phyloP scores from a whole-genome alignment of 1,284 basidiomycete genomes.

The Tilletia setariae region DNA sequence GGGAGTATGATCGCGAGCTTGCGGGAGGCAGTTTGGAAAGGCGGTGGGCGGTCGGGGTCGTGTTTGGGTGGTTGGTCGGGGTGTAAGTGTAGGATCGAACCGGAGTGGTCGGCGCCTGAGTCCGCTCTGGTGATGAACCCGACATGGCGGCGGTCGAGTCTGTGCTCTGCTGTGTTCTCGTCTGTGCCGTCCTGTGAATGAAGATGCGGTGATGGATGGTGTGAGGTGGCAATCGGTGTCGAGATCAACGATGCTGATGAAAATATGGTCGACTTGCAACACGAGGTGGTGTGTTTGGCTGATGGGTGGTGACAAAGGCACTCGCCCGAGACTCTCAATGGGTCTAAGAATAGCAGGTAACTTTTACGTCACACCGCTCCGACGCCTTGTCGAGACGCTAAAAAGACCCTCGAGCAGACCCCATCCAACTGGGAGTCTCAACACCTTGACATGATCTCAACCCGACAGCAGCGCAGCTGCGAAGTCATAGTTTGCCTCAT shows the following conservation, averaged over 20 bases:
- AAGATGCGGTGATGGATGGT: too few species aligned
- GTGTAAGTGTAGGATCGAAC: slow-evolving; percentile 9
- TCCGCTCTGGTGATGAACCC: background rate
- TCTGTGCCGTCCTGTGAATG: too few species aligned
- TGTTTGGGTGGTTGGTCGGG: background rate
- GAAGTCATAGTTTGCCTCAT: too few species aligned
- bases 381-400: too few species aligned
- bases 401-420: too few species aligned
- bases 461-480: too few species aligned
- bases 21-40: slow-evolving; percentile 6
- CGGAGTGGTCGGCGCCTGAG: background rate
- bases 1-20: background rate
- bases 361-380: too few species aligned
- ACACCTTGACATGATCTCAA: too few species aligned
- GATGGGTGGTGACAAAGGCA: too few species aligned
- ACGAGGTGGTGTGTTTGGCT: background rate
- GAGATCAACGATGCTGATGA: background rate
- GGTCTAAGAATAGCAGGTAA: too few species aligned
- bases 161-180: background rate
- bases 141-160: background rate
- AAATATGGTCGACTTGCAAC: background rate
- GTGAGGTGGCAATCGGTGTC: background rate
- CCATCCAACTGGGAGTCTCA: too few species aligned
- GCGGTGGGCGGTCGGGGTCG: slow-evolving; percentile 8
- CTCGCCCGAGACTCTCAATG: too few species aligned